These are phyloP conservation scores for Gyromitra esculenta DNA, from an alignment of 2,329 filamentous ascomycete genomes.

Conservation along the genomic window DNA sequence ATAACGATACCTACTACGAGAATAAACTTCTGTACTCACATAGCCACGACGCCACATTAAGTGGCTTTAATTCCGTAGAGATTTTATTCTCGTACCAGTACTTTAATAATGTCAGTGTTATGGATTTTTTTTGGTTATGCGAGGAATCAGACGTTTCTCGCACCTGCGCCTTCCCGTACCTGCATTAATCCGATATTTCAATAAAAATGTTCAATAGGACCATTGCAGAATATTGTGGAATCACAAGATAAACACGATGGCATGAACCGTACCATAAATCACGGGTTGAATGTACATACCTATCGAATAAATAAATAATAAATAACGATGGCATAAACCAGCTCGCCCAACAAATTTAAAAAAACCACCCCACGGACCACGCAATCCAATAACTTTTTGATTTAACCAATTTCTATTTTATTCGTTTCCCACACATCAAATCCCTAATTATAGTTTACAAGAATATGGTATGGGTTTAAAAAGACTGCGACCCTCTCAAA, in stretches of 20 bases:
- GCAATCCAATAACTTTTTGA: not conserved
- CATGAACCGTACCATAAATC: not conserved
- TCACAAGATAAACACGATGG: not conserved
- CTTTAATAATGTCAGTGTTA: slow-evolving; percentile 3
- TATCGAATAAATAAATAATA: no score
- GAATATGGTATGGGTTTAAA: slow-evolving; percentile 26
- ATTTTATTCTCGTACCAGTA: not conserved
- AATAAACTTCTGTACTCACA: not conserved
- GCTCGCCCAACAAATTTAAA: not conserved
- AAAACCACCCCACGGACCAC: slow-evolving; percentile 17
- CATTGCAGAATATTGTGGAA: not conserved
- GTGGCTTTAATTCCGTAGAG: not conserved
- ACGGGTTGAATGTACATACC: no score
- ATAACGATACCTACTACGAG: not conserved
- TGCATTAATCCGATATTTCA: not conserved
- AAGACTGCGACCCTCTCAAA: not conserved
- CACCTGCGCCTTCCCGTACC: slow-evolving; percentile 8
- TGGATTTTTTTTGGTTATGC: not conserved
- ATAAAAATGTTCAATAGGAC: not conserved
- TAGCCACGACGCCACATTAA: slow-evolving; percentile 4
- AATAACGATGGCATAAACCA: not conserved
- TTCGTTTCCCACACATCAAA: slow-evolving; percentile 13
- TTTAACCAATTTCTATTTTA: slow-evolving; percentile 7
- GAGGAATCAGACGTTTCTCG: slow-evolving; percentile 15
- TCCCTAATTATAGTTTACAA: slow-evolving; percentile 42